Percentiles rank a stretch among this genome's conserved stretches.
These are phyloP conservation scores for Rhinocladiella similis DNA, from an alignment of 2,329 filamentous ascomycete species.

Conservation along the genomic window DNA sequence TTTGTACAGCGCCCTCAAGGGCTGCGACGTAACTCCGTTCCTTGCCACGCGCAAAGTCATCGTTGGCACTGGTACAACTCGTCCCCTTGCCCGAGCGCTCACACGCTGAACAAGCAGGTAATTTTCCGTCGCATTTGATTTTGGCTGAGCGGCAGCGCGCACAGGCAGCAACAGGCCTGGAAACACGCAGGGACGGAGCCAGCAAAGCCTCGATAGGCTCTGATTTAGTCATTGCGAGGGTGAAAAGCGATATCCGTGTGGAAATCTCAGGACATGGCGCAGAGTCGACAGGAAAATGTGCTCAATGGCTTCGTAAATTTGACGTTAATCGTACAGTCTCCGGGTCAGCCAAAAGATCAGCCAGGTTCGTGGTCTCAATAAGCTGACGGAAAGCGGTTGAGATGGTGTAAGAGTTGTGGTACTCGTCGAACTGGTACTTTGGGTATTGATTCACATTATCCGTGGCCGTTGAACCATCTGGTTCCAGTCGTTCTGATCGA, in stretches of 20 bases:
- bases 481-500: background rate
- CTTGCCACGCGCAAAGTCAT: slow-evolving; percentile 93
- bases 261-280: background rate
- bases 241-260: background rate
- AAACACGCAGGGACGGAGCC: slow-evolving; percentile 66
- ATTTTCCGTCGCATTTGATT: slow-evolving; percentile 96
- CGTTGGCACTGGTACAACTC: slow-evolving; percentile 91
- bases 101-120: slow-evolving; percentile 92
- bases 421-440: too few relatives aligned
- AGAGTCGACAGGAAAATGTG: too few relatives aligned
- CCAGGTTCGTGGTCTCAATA: background rate
- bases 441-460: background rate
- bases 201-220: slow-evolving; percentile 31
- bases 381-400: background rate
- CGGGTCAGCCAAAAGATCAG: too few relatives aligned
- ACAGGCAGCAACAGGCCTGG: slow-evolving; percentile 76
- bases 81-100: slow-evolving; percentile 83
- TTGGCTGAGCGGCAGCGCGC: slow-evolving; percentile 86
- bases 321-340: too few relatives aligned
- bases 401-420: too few relatives aligned
- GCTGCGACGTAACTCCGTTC: slow-evolving; percentile 96
- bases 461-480: background rate
- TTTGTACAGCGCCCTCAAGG: slow-evolving; percentile 86
- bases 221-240: slow-evolving; percentile 21
- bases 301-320: too few relatives aligned